A percentile compares a stretch with the other conserved stretches of the same genome.
Conservation (phyloP, 1,284 basidiomycete genomes). For the Coniferiporia sulphurascens region DNA sequence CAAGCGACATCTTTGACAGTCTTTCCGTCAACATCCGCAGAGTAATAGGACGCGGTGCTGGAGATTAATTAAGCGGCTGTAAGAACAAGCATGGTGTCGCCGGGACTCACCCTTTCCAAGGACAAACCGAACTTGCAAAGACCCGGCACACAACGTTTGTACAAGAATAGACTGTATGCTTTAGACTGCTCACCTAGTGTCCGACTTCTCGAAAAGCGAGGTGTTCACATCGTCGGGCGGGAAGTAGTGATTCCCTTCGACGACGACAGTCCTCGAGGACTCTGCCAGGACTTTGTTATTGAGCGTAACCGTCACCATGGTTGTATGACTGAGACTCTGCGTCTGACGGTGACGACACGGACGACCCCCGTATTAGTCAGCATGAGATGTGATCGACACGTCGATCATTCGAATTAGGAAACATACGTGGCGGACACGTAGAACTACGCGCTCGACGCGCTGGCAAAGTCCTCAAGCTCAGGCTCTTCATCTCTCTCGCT, state of each 20-base stretch:
- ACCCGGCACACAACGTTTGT: background rate
- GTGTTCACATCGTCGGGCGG: constrained; percentile 36
- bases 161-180: background rate
- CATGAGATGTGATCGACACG: background rate
- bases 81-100: background rate
- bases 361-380: too few relatives aligned
- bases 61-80: constrained; percentile 1
- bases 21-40: constrained; percentile 44
- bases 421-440: constrained; percentile 10
- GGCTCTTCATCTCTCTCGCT: background rate
- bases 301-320: constrained; percentile 22
- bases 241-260: constrained; percentile 27
- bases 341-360: background rate
- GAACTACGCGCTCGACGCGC: constrained; percentile 1
- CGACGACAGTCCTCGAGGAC: constrained; percentile 20
- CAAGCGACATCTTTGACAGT: constrained; percentile 55
- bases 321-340: background rate
- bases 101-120: constrained; percentile 58
- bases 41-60: constrained; percentile 61
- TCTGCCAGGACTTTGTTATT: constrained; percentile 27
- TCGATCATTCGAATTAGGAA: background rate
- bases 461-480: background rate
- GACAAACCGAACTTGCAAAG: constrained; percentile 42
- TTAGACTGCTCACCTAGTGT: constrained; percentile 38
- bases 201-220: constrained; percentile 40